Evolutionary conservation across 2,329 filamentous ascomycete species (phyloP).

Genomic region (Ophiostoma himal-ulmi): DNA sequence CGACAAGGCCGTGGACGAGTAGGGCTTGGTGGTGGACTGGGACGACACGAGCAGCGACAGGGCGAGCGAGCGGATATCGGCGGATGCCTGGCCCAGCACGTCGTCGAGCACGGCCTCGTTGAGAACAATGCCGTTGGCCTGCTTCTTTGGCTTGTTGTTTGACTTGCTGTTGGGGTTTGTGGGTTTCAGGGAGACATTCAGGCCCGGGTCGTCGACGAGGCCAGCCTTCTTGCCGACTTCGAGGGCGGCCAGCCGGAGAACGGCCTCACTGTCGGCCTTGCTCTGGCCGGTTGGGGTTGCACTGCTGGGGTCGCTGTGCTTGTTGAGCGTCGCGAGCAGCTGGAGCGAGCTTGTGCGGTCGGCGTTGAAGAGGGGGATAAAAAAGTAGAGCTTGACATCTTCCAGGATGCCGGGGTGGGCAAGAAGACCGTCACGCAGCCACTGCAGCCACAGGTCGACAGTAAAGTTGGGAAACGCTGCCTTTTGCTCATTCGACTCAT

Average conservation of each 20-base stretch:
- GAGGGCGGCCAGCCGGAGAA: conserved; percentile 60
- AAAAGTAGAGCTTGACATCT: conserved; percentile 58
- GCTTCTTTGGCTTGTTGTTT: neutral
- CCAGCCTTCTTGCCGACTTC: conserved; percentile 66
- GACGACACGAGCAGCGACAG: conserved; percentile 75
- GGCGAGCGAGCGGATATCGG: conserved; percentile 68
- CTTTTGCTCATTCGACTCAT: conserved; percentile 27
- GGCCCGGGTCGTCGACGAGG: conserved; percentile 58
- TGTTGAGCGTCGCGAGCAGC: conserved; percentile 50
- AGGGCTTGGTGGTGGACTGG: conserved; percentile 65
- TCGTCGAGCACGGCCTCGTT: conserved; percentile 43
- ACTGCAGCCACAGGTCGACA: conserved; percentile 48
- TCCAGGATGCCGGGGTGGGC: conserved; percentile 51
- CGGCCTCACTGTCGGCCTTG: conserved; percentile 44
- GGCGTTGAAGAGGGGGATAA: conserved; percentile 56
- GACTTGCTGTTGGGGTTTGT: conserved; percentile 18
- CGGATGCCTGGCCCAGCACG: conserved; percentile 51
- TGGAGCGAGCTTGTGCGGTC: conserved; percentile 48
- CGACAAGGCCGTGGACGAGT: conserved; percentile 56
- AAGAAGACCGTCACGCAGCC: conserved; percentile 48
- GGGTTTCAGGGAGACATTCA: conserved; percentile 18
- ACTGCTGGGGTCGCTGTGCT: conserved; percentile 27
- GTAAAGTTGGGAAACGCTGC: conserved; percentile 31
- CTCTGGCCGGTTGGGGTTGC: neutral
- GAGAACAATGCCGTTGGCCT: conserved; percentile 31